Evolutionary conservation across 441 rosid genomes (phyloP).

Genomic region (Euphorbia schlechtendalii): DNA sequence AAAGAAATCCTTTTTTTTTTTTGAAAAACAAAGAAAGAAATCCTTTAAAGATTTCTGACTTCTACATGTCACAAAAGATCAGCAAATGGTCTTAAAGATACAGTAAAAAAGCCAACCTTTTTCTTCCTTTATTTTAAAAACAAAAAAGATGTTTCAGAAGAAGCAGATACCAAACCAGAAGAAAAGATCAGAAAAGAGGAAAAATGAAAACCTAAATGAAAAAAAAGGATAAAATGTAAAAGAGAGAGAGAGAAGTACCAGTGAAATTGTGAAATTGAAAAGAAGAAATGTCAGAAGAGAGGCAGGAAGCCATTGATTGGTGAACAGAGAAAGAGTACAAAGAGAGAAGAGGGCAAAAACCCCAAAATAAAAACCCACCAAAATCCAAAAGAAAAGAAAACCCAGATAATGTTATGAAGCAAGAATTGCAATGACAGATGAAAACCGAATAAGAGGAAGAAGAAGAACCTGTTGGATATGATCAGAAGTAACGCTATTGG

Average conservation of each 20-base stretch:
- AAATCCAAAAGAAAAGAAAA: slow-evolving; percentile 1
- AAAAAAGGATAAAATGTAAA: no score
- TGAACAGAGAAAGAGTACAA: slow-evolving; percentile 13
- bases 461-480: slow-evolving; percentile 85
- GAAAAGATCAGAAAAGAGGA: not conserved
- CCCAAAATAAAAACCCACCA: not conserved
- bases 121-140: not conserved
- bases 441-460: not conserved
- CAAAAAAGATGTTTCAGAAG: not conserved
- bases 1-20: no score
- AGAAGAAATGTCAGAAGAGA: slow-evolving; percentile 11
- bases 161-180: not conserved
- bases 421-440: no score
- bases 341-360: not conserved
- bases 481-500: slow-evolving; percentile 99
- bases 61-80: not conserved
- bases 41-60: not conserved
- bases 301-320: slow-evolving; percentile 9
- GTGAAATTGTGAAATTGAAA: no score
- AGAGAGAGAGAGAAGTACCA: no score
- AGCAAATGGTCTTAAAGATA: not conserved
- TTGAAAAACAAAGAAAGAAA: no score
- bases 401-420: no score
- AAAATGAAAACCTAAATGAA: no score
- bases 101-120: not conserved